These are phyloP conservation scores for Abrus precatorius DNA, from an alignment of 306 rosid genomes.

Conservation along the genomic window DNA sequence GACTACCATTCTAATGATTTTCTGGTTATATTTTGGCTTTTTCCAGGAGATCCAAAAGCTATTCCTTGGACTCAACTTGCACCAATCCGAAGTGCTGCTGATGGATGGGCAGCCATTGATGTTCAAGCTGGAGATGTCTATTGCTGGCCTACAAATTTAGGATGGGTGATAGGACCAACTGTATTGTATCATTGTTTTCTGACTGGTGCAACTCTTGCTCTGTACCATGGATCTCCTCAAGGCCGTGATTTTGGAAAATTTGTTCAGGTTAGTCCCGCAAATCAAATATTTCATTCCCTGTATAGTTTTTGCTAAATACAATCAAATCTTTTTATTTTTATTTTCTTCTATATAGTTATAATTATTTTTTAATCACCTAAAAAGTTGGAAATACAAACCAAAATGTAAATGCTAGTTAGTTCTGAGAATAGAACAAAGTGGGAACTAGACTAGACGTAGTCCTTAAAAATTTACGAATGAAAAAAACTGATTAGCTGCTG, in stretches of 20 bases:
- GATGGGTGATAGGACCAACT: conserved; percentile 94
- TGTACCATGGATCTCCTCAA: conserved; percentile 95
- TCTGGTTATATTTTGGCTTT: conserved; percentile 40
- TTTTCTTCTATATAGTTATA: neutral
- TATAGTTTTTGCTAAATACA: neutral
- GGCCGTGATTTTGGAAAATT: conserved; percentile 85
- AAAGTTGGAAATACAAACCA: conserved; percentile 3
- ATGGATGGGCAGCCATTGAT: conserved; percentile 79
- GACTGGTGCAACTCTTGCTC: conserved; percentile 85
- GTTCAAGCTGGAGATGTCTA: conserved; percentile 73
- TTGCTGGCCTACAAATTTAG: conserved; percentile 95
- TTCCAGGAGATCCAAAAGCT: conserved; percentile 93
- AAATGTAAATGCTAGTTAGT: neutral
- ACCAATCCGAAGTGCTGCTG: conserved; percentile 83
- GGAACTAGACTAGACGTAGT: conserved; percentile 7
- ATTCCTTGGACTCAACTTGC: conserved; percentile 98
- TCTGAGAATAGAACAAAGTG: conserved; percentile 1
- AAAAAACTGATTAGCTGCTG: neutral
- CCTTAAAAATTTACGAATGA: conserved; percentile 7
- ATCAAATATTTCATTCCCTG: conserved; percentile 22
- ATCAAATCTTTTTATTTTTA: neutral
- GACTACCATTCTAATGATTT: conserved; percentile 33
- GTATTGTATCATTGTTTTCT: conserved; percentile 75
- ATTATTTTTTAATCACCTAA: neutral
- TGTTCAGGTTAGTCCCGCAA: conserved; percentile 72